Evolutionary conservation across 345 rosid species (phyloP).

Genomic region (Bretschneidera sinensis): DNA sequence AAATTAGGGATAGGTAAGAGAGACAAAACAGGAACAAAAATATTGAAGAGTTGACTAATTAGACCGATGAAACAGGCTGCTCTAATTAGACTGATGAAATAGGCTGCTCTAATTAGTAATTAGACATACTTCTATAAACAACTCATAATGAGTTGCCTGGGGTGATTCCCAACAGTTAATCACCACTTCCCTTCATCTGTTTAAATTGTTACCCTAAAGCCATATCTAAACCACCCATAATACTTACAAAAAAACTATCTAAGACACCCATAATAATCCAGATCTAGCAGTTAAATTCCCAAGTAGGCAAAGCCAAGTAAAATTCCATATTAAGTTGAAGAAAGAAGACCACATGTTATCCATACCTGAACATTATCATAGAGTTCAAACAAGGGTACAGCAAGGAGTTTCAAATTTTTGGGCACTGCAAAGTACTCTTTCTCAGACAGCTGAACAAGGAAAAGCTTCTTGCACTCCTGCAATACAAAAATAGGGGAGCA

Average conservation of each 20-base stretch:
- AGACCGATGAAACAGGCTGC: too few species aligned
- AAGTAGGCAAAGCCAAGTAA: neutral
- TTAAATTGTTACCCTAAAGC: neutral
- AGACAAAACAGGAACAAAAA: neutral
- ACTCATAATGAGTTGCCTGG: too few species aligned
- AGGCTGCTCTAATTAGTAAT: too few species aligned
- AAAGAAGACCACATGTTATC: neutral
- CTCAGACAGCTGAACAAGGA: conserved; percentile 86
- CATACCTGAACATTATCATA: conserved; percentile 90
- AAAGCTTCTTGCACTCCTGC: conserved; percentile 99
- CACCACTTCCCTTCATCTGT: too few species aligned
- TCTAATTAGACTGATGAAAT: too few species aligned
- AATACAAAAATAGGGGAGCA: conserved; percentile 15
- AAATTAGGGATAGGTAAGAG: neutral
- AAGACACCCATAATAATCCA: neutral
- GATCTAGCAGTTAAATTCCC: neutral
- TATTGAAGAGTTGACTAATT: neutral
- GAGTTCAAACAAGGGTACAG: conserved; percentile 94
- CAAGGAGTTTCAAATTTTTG: conserved; percentile 92
- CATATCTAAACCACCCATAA: too few species aligned
- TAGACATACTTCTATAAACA: too few species aligned
- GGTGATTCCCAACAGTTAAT: too few species aligned
- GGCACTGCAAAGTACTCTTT: conserved; percentile 98
- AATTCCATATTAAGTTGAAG: neutral
- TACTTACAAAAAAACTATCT: too few species aligned